Base-by-base conservation (phyloP, 2,329 filamentous ascomycete genomes). In the Beauveria varroae region DNA sequence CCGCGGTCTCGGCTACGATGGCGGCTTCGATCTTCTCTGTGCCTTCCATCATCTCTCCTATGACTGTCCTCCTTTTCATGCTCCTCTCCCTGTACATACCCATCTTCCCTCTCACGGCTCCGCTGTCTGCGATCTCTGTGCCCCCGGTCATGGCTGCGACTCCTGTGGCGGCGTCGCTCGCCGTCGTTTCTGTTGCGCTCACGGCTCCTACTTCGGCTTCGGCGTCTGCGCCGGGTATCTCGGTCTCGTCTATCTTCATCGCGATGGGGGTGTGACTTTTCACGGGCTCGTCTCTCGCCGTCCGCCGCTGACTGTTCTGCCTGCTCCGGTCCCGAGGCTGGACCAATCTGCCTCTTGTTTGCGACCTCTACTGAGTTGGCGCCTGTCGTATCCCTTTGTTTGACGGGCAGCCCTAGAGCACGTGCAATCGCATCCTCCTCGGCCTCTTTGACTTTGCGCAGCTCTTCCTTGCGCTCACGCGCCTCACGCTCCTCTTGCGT, bases 371-470 rank as follows among this genome's bases (percentile, higher is more conserved):
- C 74, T 0, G 89, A 84, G 71, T 95, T 96, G 3, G 82, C 81
- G 4, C 81, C 83, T 1, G 81, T 83, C 0, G 78, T 77, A 54
- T 84, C 82, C 57, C 84, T 80, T 7, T 80, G 76, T 1, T 87
- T 83, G 1, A 89, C 81, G 0, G 91, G 91, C 34, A 97, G 76
- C 0, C 95, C 95, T 59, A 99, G 77, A 0, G 93, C 93, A 50
- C 80, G 82, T 3, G 91, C 87, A 71, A 98, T 87, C 1, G 93
- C 95, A 72, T 97, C 93, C 71, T 96, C 90, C 70, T 99, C 95
- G 0, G 89, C 91, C 73, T 96, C 90, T 70, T 96, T 97, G 71
- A 97, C 82, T 67, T 82, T 86, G 67, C 86, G 84, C 67, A 95
- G 82, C 74, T 97, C 93, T 68, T 91, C 89, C 63, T 85, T 86